phyloP scores from a whole-genome alignment of 2,329 filamentous ascomycete species.

The Venturia asperata region DNA sequence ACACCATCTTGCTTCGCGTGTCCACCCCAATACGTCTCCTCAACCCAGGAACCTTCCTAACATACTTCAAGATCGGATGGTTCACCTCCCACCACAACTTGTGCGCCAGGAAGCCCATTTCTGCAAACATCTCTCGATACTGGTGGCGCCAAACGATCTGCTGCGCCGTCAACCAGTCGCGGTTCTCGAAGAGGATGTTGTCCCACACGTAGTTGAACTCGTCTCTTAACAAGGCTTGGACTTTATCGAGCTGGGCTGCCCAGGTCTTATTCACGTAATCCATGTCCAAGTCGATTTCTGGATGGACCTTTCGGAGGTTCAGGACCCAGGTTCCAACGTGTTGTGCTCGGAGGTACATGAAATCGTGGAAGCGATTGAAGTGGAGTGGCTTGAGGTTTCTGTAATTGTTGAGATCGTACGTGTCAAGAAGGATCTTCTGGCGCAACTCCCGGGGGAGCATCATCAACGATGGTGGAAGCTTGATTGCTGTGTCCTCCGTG shows the following conservation, averaged over 20 bases:
- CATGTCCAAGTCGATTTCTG: neutral
- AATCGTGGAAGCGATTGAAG: neutral
- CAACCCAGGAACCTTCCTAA: neutral
- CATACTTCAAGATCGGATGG: neutral
- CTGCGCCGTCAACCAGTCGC: neutral
- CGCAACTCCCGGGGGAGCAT: neutral
- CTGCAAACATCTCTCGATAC: neutral
- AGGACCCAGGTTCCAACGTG: neutral
- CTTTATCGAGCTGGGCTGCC: neutral
- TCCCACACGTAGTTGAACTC: conserved; percentile 2
- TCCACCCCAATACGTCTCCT: neutral
- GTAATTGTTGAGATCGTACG: neutral
- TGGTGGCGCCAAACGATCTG: neutral
- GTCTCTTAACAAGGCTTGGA: neutral
- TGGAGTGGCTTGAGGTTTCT: neutral
- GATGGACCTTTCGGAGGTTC: neutral
- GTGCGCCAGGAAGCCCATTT: neutral
- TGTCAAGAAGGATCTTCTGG: neutral
- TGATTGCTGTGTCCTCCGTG: neutral
- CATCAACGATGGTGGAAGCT: neutral
- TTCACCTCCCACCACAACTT: neutral
- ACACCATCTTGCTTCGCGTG: neutral
- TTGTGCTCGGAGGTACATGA: neutral
- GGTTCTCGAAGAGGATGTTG: neutral
- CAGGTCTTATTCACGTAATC: neutral